These are phyloP conservation scores for Butyriboletus loyo DNA, from an alignment of 768 basidiomycete genomes.

Conservation along the genomic window DNA sequence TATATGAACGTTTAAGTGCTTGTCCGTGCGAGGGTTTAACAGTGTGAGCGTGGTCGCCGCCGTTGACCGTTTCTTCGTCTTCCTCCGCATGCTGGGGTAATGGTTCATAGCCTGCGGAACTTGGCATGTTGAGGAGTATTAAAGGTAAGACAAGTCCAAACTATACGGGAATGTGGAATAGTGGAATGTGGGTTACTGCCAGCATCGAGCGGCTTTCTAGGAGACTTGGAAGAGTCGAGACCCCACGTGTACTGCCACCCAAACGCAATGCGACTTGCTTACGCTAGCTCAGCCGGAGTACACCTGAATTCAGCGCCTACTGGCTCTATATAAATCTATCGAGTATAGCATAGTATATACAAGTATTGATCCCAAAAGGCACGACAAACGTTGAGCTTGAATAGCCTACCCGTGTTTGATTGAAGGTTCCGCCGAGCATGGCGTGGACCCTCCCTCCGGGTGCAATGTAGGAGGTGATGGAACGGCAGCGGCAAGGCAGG, in stretches of 20 bases:
- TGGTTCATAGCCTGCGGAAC: conserved; percentile 45
- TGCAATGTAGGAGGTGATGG: neutral
- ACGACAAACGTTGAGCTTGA: neutral
- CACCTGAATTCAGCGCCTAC: neutral
- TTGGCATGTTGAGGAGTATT: conserved; percentile 35
- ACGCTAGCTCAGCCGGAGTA: neutral
- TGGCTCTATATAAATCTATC: neutral
- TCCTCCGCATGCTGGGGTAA: conserved; percentile 42
- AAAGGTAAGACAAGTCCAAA: neutral
- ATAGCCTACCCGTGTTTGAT: neutral
- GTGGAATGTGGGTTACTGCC: conserved; percentile 16
- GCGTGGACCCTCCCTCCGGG: conserved; percentile 3
- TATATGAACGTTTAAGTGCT: conserved; percentile 31
- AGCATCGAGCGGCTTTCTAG: conserved; percentile 19
- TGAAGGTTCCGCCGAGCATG: neutral
- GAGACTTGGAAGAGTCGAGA: conserved; percentile 1
- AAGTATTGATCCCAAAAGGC: neutral
- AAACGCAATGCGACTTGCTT: conserved; percentile 2
- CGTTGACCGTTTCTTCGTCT: conserved; percentile 38
- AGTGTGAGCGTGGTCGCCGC: conserved; percentile 27
- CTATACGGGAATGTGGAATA: neutral
- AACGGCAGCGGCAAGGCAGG: conserved; percentile 34
- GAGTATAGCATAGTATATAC: neutral
- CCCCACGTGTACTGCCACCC: conserved; percentile 21
- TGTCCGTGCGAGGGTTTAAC: conserved; percentile 27